phyloP scores from a whole-genome alignment of 176 grass and related monocot genomes.

The Ensete glaucum region DNA sequence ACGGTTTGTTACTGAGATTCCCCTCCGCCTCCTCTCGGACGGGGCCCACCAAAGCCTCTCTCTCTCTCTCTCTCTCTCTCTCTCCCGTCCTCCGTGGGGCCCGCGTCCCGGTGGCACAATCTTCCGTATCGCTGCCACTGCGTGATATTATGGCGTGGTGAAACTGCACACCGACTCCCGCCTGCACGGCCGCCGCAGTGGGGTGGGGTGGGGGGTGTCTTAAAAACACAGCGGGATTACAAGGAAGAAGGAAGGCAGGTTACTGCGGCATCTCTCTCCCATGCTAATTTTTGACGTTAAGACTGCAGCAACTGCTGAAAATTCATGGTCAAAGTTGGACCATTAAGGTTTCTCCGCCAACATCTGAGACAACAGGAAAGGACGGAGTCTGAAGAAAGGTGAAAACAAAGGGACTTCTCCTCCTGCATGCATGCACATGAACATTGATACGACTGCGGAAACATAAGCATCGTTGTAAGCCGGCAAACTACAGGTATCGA shows the following conservation, averaged over 20 bases:
- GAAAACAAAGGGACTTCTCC: not conserved
- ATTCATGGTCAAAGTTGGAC: not conserved
- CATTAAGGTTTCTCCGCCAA: not conserved
- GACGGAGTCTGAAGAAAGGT: not conserved
- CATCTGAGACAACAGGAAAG: not conserved
- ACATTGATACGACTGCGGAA: no score
- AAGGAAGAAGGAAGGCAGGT: no score
- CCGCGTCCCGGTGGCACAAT: slow-evolving; percentile 17
- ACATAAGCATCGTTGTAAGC: no score
- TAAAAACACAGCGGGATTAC: no score
- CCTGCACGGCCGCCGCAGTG: no score
- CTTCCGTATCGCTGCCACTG: slow-evolving; percentile 5
- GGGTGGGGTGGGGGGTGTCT: no score
- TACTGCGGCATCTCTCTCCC: no score
- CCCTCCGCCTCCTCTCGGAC: not conserved
- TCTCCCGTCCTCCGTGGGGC: slow-evolving; percentile 7
- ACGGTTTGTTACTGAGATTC: slow-evolving; percentile 75
- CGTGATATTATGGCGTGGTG: not conserved
- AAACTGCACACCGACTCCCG: no score
- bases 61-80: not conserved
- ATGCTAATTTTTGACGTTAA: no score
- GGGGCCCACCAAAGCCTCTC: slow-evolving; percentile 19
- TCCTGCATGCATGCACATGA: not conserved
- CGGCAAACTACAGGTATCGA: no score
- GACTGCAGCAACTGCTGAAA: no score